Base-by-base conservation (phyloP, 495 filamentous ascomycete genomes). In the Neurospora sp. region DNA sequence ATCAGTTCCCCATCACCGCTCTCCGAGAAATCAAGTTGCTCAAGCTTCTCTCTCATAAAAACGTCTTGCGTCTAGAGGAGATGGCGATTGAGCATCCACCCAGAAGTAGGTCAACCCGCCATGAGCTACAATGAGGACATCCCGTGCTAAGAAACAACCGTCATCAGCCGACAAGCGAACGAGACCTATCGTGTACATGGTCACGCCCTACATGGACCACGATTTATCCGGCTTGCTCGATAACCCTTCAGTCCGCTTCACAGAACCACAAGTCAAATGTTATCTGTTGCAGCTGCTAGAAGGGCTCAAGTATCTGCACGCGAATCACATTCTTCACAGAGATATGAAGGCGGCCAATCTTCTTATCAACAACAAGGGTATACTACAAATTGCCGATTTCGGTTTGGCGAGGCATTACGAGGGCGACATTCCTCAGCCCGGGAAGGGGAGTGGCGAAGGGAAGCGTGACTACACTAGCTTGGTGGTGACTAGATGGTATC, bases 311-410 rank as follows among this genome's bases (percentile, higher is more conserved):
- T 98, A 98, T 83, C 83, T 99, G 72, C 96, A 99, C 82, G 92
- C 90, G 79, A 95, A 89, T 76, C 89, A 91, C 70, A 97, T 98
- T 72, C 83, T 99, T 18, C 96, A 99, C 81, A 90, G 96, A 80
- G 96, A 99, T 78, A 98, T 99, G 96, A 99, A 99, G 85, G 96
- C 96, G 20, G 96, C 96, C 75, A 99, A 99, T 80, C 87, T 99
- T 2, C 88, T 99, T 69, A 98, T 99, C 81, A 97, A 92, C 82
- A 99, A 99, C 80, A 87, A 88, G 54, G 96, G 96, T 16, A 91
- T 97, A 72, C 88, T 99, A 69, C 94, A 97, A 79, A 98, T 99
- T 82, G 96, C 94, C 39, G 96, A 99, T 84, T 99, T 99, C 77
- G 96, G 96, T 69, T 86, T 99, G 41, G 96, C 96, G 41, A 88